phyloP scores from a whole-genome alignment of 176 grass and related monocot genomes.

The Paspalum notatum region DNA sequence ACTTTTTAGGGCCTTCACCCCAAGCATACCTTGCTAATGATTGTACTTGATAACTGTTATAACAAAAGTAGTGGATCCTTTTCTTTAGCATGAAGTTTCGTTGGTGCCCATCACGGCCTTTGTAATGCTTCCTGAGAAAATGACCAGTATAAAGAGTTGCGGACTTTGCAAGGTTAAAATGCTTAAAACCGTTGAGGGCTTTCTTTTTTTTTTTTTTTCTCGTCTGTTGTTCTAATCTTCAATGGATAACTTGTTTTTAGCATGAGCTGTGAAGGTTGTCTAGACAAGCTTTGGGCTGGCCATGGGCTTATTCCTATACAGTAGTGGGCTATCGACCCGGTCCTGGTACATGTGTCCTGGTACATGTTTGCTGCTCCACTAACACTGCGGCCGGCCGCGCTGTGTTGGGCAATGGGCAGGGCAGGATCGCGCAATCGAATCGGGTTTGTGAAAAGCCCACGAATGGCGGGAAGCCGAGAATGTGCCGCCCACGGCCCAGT shows the following conservation, averaged over 20 bases:
- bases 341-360: too few species aligned
- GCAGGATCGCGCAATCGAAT: too few species aligned
- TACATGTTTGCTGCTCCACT: too few species aligned
- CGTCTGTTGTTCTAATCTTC: not conserved
- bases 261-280: too few species aligned
- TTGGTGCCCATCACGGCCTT: not conserved
- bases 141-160: not conserved
- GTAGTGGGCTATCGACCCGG: too few species aligned
- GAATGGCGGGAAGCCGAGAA: too few species aligned
- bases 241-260: not conserved
- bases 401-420: too few species aligned
- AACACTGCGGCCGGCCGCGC: too few species aligned
- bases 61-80: not conserved
- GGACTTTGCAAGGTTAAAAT: not conserved
- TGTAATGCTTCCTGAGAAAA: not conserved
- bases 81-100: constrained; percentile 17
- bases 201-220: not conserved
- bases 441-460: too few species aligned
- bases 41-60: constrained; percentile 22
- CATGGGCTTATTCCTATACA: too few species aligned
- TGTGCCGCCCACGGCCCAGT: too few species aligned
- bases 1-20: not conserved
- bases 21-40: constrained; percentile 20
- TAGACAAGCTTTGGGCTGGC: too few species aligned
- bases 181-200: not conserved